phyloP scores from a whole-genome alignment of 2,329 filamentous ascomycete genomes.

The Scedosporium minutisporum region DNA sequence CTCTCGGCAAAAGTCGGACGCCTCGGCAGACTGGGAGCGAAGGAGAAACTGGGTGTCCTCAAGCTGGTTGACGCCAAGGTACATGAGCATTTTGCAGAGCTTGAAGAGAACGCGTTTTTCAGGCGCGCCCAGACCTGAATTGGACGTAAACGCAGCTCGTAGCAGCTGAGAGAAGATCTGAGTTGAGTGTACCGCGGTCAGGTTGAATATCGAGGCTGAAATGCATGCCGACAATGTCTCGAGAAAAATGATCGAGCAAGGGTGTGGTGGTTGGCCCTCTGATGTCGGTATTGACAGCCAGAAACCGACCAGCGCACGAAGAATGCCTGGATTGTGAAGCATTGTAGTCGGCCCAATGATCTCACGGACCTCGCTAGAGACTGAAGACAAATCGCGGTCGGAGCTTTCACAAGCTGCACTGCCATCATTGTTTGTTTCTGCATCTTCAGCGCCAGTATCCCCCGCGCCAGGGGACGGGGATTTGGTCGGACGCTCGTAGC shows the following conservation, averaged over 20 bases:
- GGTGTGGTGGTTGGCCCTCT: slow-evolving; percentile 32
- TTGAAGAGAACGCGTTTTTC: slow-evolving; percentile 53
- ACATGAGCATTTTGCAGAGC: slow-evolving; percentile 60
- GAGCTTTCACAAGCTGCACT: neutral
- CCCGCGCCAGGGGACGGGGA: neutral
- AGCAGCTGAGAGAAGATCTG: slow-evolving; percentile 60
- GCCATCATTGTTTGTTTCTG: neutral
- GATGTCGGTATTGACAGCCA: slow-evolving; percentile 52
- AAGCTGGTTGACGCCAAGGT: slow-evolving; percentile 68
- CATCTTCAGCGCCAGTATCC: neutral
- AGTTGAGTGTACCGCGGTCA: slow-evolving; percentile 61
- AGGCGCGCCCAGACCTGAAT: slow-evolving; percentile 37
- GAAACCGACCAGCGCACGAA: slow-evolving; percentile 51
- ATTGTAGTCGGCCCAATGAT: slow-evolving; percentile 41
- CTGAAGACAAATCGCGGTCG: neutral
- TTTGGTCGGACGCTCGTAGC: slow-evolving; percentile 19
- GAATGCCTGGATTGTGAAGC: slow-evolving; percentile 53
- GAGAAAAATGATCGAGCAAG: slow-evolving; percentile 54
- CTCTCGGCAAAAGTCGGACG: slow-evolving; percentile 61
- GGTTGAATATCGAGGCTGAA: slow-evolving; percentile 56
- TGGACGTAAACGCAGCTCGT: slow-evolving; percentile 46
- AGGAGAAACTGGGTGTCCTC: slow-evolving; percentile 72
- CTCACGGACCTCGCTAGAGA: slow-evolving; percentile 26
- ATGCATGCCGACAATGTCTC: slow-evolving; percentile 51
- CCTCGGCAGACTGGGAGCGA: slow-evolving; percentile 37